Conservation (phyloP, 1,284 basidiomycete genomes). For the Ganoderma meredithae region DNA sequence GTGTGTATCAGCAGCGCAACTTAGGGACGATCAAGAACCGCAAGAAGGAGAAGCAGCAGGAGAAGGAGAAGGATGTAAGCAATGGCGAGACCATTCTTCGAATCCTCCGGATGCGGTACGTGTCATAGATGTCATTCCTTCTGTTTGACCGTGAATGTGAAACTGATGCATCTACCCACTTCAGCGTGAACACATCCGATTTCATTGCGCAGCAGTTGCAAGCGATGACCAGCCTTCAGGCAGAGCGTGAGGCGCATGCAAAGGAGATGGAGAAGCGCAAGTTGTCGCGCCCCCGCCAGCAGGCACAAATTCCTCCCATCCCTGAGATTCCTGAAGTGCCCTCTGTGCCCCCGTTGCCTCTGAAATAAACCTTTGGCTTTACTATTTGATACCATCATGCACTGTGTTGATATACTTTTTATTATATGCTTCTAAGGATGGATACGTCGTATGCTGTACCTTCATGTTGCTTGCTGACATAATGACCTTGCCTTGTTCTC, state of each 20-base stretch:
- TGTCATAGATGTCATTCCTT: slow-evolving; percentile 19
- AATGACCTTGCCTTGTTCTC: neutral
- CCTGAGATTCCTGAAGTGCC: slow-evolving; percentile 31
- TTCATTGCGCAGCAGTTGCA: slow-evolving; percentile 90
- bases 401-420: neutral
- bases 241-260: slow-evolving; percentile 70
- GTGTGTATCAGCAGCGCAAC: slow-evolving; percentile 89
- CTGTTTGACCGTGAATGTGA: neutral
- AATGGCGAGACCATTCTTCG: slow-evolving; percentile 92
- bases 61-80: slow-evolving; percentile 62
- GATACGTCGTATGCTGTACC: slow-evolving; percentile 39
- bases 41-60: slow-evolving; percentile 91
- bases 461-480: slow-evolving; percentile 7
- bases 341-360: slow-evolving; percentile 34
- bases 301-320: slow-evolving; percentile 37
- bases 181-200: slow-evolving; percentile 82
- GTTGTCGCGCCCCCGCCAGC: slow-evolving; percentile 42
- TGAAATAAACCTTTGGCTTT: slow-evolving; percentile 24
- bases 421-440: slow-evolving; percentile 21
- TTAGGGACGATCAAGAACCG: slow-evolving; percentile 96
- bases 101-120: slow-evolving; percentile 92
- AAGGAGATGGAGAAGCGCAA: slow-evolving; percentile 65
- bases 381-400: neutral
- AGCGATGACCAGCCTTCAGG: slow-evolving; percentile 77
- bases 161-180: neutral